Conservation (phyloP, 1,139 yeast species). For the Candida smagusa region DNA sequence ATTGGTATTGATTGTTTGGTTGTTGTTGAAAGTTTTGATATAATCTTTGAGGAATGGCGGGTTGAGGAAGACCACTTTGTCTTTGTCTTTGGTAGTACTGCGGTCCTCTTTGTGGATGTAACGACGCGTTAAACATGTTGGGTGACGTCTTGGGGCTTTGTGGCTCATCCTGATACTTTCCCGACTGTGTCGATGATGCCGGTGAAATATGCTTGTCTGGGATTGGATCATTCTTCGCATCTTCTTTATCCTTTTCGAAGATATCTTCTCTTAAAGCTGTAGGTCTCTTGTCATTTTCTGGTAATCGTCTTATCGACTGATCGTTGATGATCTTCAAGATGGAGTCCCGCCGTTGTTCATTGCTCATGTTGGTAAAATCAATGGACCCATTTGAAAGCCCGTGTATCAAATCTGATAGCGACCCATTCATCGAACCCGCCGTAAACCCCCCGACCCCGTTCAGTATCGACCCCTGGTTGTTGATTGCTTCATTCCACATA, state of each 20-base stretch:
- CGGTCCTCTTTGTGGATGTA: slow-evolving; percentile 10
- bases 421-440: slow-evolving; percentile 29
- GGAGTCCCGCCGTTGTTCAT: slow-evolving; percentile 43
- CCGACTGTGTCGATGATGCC: slow-evolving; percentile 35
- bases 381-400: slow-evolving; percentile 39
- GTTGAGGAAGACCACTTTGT: slow-evolving; percentile 12
- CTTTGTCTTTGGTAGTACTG: slow-evolving; percentile 9
- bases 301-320: slow-evolving; percentile 16
- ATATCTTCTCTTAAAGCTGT: slow-evolving; percentile 40
- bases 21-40: slow-evolving; percentile 10
- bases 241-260: slow-evolving; percentile 25
- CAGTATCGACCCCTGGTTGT: slow-evolving; percentile 6
- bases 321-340: slow-evolving; percentile 38
- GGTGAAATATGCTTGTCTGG: slow-evolving; percentile 22
- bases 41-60: slow-evolving; percentile 4
- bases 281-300: slow-evolving; percentile 4
- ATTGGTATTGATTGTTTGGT: slow-evolving; percentile 8
- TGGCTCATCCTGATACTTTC: slow-evolving; percentile 32
- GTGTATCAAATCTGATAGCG: slow-evolving; percentile 35
- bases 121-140: slow-evolving; percentile 14
- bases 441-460: slow-evolving; percentile 15
- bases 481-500: slow-evolving; percentile 15
- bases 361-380: slow-evolving; percentile 40
- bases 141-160: slow-evolving; percentile 47
- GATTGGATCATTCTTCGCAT: background rate